Evolutionary conservation across 139 green algal genomes (phyloP).

Genomic region (Klebsormidium nitens): DNA sequence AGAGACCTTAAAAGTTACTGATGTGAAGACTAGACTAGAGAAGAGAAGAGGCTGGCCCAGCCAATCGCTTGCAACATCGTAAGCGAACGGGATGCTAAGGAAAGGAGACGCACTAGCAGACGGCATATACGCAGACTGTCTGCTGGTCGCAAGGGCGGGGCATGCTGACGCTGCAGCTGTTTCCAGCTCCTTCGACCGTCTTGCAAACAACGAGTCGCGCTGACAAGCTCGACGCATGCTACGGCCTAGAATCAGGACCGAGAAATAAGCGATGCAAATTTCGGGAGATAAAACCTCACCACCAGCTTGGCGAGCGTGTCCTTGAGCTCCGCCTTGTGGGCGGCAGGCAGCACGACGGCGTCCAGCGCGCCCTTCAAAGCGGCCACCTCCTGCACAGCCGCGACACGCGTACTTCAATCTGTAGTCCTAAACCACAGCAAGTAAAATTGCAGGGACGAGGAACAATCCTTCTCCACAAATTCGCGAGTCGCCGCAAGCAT

Average conservation of each 20-base stretch:
- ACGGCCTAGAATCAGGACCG: no score
- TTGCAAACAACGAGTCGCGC: no score
- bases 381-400: conserved; percentile 37
- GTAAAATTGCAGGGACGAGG: background rate
- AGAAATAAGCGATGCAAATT: no score
- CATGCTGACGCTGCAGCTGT: no score
- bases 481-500: background rate
- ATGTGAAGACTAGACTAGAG: background rate
- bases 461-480: background rate
- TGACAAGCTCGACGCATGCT: no score
- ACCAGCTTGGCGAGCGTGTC: conserved; percentile 48
- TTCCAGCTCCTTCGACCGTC: no score
- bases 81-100: background rate
- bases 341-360: conserved; percentile 59
- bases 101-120: background rate
- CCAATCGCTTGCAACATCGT: background rate
- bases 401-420: background rate
- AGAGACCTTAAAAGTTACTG: background rate
- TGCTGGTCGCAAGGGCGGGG: no score
- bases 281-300: no score
- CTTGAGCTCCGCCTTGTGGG: conserved; percentile 65
- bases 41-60: background rate
- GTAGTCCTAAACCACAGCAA: background rate
- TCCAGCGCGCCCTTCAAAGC: conserved; percentile 57
- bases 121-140: background rate